Percentiles rank a stretch among this genome's conserved stretches.
Conservation (phyloP, 2,329 filamentous ascomycete genomes). For the Pseudopyrenochaeta lycopersici region DNA sequence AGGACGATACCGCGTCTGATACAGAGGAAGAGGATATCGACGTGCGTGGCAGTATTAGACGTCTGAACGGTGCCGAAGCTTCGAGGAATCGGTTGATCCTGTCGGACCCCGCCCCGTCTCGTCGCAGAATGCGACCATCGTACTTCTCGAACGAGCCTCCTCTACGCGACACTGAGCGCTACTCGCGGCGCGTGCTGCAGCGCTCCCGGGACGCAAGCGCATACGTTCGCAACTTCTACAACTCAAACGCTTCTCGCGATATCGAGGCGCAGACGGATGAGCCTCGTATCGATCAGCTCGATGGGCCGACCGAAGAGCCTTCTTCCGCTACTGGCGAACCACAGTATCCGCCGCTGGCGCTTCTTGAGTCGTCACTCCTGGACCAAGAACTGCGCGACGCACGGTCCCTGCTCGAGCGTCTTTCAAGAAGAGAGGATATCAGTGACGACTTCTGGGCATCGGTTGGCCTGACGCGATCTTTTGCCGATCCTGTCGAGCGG, state of each 20-base stretch:
- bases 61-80: slow-evolving; percentile 34
- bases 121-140: slow-evolving; percentile 26
- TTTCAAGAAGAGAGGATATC: slow-evolving; percentile 77
- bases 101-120: slow-evolving; percentile 11
- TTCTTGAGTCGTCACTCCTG: slow-evolving; percentile 19
- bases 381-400: slow-evolving; percentile 67
- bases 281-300: slow-evolving; percentile 20
- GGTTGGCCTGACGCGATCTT: slow-evolving; percentile 51
- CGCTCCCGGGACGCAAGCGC: slow-evolving; percentile 36
- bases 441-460: slow-evolving; percentile 81
- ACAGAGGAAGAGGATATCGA: slow-evolving; percentile 60
- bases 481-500: slow-evolving; percentile 46
- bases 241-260: slow-evolving; percentile 8
- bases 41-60: slow-evolving; percentile 13
- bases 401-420: slow-evolving; percentile 74
- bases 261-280: slow-evolving; percentile 11
- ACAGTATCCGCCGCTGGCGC: slow-evolving; percentile 19
- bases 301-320: slow-evolving; percentile 28
- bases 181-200: slow-evolving; percentile 39
- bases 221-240: slow-evolving; percentile 42
- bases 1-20: slow-evolving; percentile 58
- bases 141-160: slow-evolving; percentile 40
- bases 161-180: slow-evolving; percentile 32
- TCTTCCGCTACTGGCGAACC: slow-evolving; percentile 21
- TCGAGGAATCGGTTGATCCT: slow-evolving; percentile 7